Conservation (phyloP, 441 rosid genomes). For the Raphanus hybrid region DNA sequence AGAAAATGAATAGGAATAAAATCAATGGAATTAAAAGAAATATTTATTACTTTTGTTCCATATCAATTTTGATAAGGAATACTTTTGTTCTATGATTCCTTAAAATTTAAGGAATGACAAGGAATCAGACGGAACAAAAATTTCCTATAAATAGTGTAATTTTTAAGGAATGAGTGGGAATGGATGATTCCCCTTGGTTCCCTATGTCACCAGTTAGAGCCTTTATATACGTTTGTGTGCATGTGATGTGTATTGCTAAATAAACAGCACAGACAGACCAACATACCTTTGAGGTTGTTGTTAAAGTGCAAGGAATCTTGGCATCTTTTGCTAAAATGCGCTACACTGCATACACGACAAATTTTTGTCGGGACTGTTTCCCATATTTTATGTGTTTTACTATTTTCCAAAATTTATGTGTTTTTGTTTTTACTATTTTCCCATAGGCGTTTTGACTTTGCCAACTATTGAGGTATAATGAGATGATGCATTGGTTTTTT, state of each 20-base stretch:
- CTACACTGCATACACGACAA: not conserved
- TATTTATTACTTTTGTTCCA: no score
- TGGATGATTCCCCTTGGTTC: no score
- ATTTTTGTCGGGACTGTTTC: not conserved
- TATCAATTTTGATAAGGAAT: no score
- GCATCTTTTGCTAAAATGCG: constrained; percentile 14
- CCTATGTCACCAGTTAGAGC: no score
- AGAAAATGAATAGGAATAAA: no score
- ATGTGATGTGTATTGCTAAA: not conserved
- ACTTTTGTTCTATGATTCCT: no score
- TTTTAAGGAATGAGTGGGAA: no score
- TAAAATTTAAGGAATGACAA: no score
- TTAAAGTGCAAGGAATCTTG: not conserved
- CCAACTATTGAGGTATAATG: not conserved
- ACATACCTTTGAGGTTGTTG: not conserved
- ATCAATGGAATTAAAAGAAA: no score
- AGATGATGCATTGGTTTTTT: not conserved
- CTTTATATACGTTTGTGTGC: not conserved
- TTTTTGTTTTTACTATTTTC: not conserved
- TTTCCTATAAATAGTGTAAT: no score
- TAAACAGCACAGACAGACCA: constrained; percentile 9
- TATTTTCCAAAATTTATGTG: not conserved
- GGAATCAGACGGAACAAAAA: no score
- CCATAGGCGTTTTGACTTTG: constrained; percentile 2
- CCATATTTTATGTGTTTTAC: not conserved